Evolutionary conservation across 2,329 filamentous ascomycete genomes (phyloP).

Genomic region (Didymella pomorum): DNA sequence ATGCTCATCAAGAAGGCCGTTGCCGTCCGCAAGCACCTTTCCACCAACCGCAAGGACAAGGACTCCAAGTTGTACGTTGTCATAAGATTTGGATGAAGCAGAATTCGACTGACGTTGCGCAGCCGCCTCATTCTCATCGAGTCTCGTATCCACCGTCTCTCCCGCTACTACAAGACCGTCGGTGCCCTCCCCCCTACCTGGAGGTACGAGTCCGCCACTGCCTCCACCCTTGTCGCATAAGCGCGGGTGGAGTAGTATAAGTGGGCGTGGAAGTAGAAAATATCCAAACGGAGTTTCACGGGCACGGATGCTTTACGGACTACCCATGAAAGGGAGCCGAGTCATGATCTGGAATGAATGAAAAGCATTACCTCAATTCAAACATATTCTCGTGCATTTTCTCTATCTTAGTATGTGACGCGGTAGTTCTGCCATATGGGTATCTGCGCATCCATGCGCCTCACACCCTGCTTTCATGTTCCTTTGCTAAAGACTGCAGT

Average conservation of each 20-base stretch:
- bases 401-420: constrained; percentile 21
- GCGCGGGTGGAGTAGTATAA: constrained; percentile 46
- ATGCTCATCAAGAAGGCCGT: constrained; percentile 99
- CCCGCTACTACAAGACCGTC: constrained; percentile 99
- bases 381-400: constrained; percentile 29
- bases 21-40: constrained; percentile 96
- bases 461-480: not conserved
- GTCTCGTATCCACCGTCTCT: constrained; percentile 99
- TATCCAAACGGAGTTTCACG: constrained; percentile 48
- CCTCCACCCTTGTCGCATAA: constrained; percentile 59
- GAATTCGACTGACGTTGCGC: constrained; percentile 19
- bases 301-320: constrained; percentile 48
- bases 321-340: constrained; percentile 37
- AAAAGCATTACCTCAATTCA: constrained; percentile 47
- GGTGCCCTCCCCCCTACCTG: constrained; percentile 86
- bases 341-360: constrained; percentile 50
- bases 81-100: not conserved
- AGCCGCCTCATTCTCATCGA: constrained; percentile 98
- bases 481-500: not conserved
- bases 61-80: constrained; percentile 85
- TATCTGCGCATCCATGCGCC: constrained; percentile 25
- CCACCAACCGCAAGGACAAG: constrained; percentile 99
- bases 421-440: constrained; percentile 15
- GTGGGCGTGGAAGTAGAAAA: constrained; percentile 35
- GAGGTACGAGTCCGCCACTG: constrained; percentile 98